Conservation (phyloP, 164 flowering plant genomes). For the Pachysandra terminalis region DNA sequence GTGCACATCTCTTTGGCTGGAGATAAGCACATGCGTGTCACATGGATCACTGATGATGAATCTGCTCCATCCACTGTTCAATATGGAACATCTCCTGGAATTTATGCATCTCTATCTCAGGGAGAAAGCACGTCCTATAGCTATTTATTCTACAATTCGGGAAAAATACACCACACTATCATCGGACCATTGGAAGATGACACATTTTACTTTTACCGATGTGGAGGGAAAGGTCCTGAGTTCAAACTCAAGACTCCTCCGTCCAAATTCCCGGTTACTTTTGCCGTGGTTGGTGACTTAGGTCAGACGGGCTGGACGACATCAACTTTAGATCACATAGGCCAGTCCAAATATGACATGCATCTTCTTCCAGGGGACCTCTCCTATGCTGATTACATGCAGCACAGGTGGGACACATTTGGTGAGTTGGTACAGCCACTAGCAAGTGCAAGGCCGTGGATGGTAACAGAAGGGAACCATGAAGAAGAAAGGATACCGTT, state of each 20-base stretch:
- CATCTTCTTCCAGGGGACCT: constrained; percentile 95
- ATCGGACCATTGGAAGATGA: constrained; percentile 78
- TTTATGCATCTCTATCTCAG: constrained; percentile 25
- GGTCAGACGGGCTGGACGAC: constrained; percentile 97
- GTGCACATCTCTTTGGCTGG: constrained; percentile 75
- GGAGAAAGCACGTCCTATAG: constrained; percentile 62
- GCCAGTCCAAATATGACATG: constrained; percentile 70
- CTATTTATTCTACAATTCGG: constrained; percentile 56
- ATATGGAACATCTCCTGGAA: constrained; percentile 53
- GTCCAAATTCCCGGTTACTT: constrained; percentile 69
- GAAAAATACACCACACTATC: constrained; percentile 68
- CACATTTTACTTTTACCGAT: constrained; percentile 68
- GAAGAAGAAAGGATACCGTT: constrained; percentile 77
- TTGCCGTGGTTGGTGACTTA: constrained; percentile 90
- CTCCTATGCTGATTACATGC: constrained; percentile 89
- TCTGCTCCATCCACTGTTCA: constrained; percentile 49
- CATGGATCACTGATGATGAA: constrained; percentile 52
- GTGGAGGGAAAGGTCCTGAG: constrained; percentile 84
- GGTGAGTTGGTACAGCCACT: constrained; percentile 91
- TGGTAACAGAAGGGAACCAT: constrained; percentile 97
- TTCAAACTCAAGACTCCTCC: constrained; percentile 91
- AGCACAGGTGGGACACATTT: constrained; percentile 85
- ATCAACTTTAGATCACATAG: constrained; percentile 88
- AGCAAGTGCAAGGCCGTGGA: constrained; percentile 95
- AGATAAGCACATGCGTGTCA: constrained; percentile 51